Evolutionary conservation across 2,329 filamentous ascomycete genomes (phyloP), one percentile per base, ranked within the genome.

Genomic region (Colletotrichum lini): DNA sequence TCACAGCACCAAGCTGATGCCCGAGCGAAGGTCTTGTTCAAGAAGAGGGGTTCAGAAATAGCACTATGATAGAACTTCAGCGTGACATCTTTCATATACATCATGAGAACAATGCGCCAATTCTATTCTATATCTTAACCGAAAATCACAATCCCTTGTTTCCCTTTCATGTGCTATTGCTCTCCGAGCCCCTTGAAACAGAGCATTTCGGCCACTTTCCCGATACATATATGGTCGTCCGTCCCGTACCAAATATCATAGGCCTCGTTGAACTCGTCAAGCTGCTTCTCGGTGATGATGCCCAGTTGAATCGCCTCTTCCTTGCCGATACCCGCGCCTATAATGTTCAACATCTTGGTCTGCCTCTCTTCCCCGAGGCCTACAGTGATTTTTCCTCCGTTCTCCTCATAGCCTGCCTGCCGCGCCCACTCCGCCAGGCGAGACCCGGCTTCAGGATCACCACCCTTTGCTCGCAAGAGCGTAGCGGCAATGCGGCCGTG

Each of bases 301-400:
- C 58, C 58, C n/a, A 21, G 12, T 26, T 50, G 26, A 16, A 61
- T 50, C 42, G 58, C 58, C 26, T 57, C 42, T 44, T 42, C 58
- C n/a, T 15, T 61, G 26, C 58, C 54, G 12, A 57, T 57, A 6
- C 54, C 54, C 18, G 54, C 30, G 18, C 54, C 54, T 6, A 57
- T 23, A 15, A 57, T 57, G 54, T 57, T 57, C 35, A 57, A 15
- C 30, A 57, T 57, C 18, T 57, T 42, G 15, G n/a, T 38, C 23
- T 49, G n/a, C 26, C 26, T 42, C 30, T 61, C 58, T 26, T 23
- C 58, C 1, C 58, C 58, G 38, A 49, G 10, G 6, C 54, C 54
- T 7, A 57, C 1, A 0, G 54, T 57, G 12, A 57, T 42, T 16
- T 21, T 61, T 21, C 58, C 38, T 13, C 58, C 58, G 16, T 40